Conservation (phyloP, 352 stramenopile genomes). For the Phytophthora litchii region DNA sequence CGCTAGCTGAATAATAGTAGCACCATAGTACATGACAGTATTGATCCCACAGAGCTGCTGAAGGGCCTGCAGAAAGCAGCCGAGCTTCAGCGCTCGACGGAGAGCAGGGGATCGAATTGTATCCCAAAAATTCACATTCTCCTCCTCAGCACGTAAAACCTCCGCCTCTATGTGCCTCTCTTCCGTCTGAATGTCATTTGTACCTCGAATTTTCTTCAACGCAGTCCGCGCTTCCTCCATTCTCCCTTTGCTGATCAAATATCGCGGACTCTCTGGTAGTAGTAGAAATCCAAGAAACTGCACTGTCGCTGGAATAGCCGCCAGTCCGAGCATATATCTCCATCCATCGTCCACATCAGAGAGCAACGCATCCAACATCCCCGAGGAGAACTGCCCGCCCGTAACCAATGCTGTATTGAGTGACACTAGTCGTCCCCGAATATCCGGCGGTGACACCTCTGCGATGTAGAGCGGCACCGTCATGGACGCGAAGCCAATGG, state of each 20-base stretch:
- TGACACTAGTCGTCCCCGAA: constrained; percentile 71
- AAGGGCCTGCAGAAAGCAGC: constrained; percentile 51
- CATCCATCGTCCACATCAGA: constrained; percentile 62
- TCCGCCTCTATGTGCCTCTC: constrained; percentile 65
- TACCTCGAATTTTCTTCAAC: constrained; percentile 62
- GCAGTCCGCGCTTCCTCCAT: constrained; percentile 52
- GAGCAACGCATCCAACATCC: constrained; percentile 59
- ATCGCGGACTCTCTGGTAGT: constrained; percentile 76
- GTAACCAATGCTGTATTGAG: constrained; percentile 80
- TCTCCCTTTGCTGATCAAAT: constrained; percentile 53
- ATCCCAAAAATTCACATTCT: constrained; percentile 42
- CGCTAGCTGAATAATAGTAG: constrained; percentile 82
- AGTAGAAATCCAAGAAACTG: constrained; percentile 80
- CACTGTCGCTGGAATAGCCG: constrained; percentile 58
- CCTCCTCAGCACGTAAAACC: constrained; percentile 32
- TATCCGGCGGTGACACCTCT: constrained; percentile 70
- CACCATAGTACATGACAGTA: constrained; percentile 89
- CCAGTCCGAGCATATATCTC: constrained; percentile 86
- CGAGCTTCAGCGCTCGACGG: constrained; percentile 34
- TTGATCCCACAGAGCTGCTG: constrained; percentile 87
- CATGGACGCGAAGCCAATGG: constrained; percentile 81
- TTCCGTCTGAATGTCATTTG: constrained; percentile 56
- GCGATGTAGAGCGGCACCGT: constrained; percentile 85
- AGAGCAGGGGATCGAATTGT: constrained; percentile 43
- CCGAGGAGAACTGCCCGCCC: constrained; percentile 81